Evolutionary conservation across 352 stramenopile genomes (phyloP).

Genomic region (Globisporangium alternatum): DNA sequence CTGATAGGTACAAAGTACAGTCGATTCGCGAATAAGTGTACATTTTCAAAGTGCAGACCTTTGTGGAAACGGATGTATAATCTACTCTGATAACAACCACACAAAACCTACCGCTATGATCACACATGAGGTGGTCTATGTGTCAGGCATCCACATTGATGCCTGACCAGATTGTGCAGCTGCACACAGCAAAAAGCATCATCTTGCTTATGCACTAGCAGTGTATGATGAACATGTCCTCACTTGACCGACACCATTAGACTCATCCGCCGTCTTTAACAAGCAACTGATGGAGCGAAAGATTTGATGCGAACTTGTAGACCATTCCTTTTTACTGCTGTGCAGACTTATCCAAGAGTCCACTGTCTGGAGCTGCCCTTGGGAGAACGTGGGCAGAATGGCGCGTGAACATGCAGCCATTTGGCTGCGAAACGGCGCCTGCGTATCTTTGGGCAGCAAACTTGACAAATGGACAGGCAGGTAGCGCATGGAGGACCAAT

Average conservation of each 20-base stretch:
- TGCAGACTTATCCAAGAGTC: background rate
- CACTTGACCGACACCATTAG: background rate
- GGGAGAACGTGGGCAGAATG: background rate
- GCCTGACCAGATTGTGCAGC: background rate
- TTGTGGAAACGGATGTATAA: background rate
- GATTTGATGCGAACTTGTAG: background rate
- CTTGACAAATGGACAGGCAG: background rate
- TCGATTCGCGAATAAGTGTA: background rate
- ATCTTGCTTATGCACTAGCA: background rate
- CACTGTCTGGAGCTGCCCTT: no score
- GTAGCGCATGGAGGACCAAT: no score
- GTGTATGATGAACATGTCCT: background rate
- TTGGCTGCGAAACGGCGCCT: background rate
- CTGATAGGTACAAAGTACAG: conserved; percentile 7
- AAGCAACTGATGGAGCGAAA: no score
- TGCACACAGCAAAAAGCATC: background rate
- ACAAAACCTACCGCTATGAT: background rate
- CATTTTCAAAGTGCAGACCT: background rate
- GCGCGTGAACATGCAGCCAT: conserved; percentile 3
- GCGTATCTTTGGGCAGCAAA: background rate
- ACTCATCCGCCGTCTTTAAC: background rate
- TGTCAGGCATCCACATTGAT: background rate
- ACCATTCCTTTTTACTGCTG: background rate
- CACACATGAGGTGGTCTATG: no score
- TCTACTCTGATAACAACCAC: background rate